Base-by-base conservation (phyloP, 2,329 filamentous ascomycete genomes). In the Akanthomyces lecanii region DNA sequence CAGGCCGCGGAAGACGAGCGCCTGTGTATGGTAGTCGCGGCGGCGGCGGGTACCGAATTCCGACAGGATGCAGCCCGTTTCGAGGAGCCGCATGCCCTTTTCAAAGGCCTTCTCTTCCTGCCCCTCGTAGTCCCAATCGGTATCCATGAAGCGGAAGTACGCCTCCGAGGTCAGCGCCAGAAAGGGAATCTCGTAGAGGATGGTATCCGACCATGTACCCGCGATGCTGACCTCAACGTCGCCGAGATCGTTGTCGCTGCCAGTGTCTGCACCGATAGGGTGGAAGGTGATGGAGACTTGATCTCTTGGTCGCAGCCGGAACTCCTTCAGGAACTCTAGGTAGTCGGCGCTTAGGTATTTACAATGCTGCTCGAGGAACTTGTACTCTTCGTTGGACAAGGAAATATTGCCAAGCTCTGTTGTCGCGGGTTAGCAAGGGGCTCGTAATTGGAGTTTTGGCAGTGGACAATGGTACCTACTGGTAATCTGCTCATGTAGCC, bases 111-210 rank as follows among this genome's bases (percentile, higher is more conserved):
- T 89, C 56, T 96, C 89, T 71, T 96, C 87, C 74, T 99, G 95
- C 3, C 89, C 89, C 6, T 90, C 85, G 70, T 98, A 90, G 69
- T 85, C 88, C 95, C 95, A 99, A 73, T 97, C 93, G 59, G 78
- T 91, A 72, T 99, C 92, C 80, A 92, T 91, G 77, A 97, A 98
- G 72, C 91, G 92, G 82, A 99, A 99, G 78, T 97, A 99, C 56
- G 95, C 92, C 75, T 99, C 94, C 54, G 92, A 97, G 1, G 94
- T 91, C 67, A 99, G 77, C 3, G 96, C 92, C 23, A 99, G 83
- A 25, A 99, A 83, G 0, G 95, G 95, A 63, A 99, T 97, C 78
- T 99, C 95, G 78, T 99, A 99, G 28, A 99, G 85, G 63, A 99
- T 99, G 0, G 95, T 98, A 68, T 97, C 92, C 10, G 92, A 85